Percentiles rank a stretch among this genome's conserved stretches.
Conservation (phyloP, 2,329 filamentous ascomycete species). For the Calonectria leucothoes region DNA sequence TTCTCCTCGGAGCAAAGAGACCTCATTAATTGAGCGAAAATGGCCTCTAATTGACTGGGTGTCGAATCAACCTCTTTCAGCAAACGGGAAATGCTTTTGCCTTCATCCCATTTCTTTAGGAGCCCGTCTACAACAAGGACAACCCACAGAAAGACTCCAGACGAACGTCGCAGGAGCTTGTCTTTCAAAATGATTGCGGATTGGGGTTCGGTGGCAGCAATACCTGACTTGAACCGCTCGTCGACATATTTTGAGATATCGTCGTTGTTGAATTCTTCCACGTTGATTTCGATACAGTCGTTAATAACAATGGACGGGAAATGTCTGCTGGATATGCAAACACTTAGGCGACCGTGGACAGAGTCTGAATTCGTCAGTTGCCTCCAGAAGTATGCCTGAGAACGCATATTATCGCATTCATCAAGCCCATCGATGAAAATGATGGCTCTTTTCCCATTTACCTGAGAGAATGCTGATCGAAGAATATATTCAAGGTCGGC, state of each 20-base stretch:
- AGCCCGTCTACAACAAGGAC: slow-evolving; percentile 15
- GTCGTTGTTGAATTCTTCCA: slow-evolving; percentile 4
- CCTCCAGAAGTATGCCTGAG: slow-evolving; percentile 7
- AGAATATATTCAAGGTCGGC: slow-evolving; percentile 10
- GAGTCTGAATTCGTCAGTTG: neutral
- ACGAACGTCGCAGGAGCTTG: neutral
- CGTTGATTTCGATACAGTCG: neutral
- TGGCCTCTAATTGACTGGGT: slow-evolving; percentile 1
- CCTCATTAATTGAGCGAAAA: neutral
- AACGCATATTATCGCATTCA: neutral
- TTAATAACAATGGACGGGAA: slow-evolving; percentile 6
- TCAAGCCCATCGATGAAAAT: slow-evolving; percentile 29
- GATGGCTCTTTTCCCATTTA: neutral
- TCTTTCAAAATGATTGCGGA: neutral
- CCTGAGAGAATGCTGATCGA: neutral
- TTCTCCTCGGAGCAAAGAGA: neutral
- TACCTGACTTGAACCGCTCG: neutral
- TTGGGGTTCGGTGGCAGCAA: neutral
- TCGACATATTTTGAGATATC: slow-evolving; percentile 23
- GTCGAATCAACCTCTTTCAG: neutral
- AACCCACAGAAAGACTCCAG: slow-evolving; percentile 28
- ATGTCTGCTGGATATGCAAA: slow-evolving; percentile 23
- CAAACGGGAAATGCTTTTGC: neutral
- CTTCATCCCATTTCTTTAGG: slow-evolving; percentile 17
- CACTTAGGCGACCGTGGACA: neutral